Conservation (phyloP, 495 filamentous ascomycete genomes). For the Tuber umbilicatum region DNA sequence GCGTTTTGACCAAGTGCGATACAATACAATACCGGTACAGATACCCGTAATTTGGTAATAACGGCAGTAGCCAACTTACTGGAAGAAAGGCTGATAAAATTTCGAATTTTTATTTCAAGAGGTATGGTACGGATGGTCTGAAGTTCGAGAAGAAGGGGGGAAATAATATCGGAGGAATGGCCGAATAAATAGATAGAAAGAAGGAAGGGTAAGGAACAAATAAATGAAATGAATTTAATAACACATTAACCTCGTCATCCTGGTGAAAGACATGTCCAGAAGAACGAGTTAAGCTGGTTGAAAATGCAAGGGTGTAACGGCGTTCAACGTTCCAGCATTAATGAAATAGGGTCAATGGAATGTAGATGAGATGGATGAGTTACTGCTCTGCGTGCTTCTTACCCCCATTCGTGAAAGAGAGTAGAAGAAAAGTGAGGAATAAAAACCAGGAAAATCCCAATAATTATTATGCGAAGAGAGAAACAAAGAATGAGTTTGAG, state of each 20-base stretch:
- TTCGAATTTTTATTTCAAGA: not conserved
- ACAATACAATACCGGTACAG: not conserved
- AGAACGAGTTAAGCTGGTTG: not conserved
- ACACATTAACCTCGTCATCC: not conserved
- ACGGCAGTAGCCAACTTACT: not conserved
- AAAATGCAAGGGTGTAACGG: not conserved
- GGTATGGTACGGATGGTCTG: not conserved
- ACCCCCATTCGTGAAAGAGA: not conserved
- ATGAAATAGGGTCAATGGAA: not conserved
- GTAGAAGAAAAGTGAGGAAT: not conserved
- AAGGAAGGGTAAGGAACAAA: not conserved
- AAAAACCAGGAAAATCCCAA: not conserved
- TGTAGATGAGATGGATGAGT: not conserved
- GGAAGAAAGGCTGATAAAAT: not conserved
- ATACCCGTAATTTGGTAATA: not conserved
- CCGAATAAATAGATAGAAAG: not conserved
- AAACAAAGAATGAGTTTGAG: not conserved
- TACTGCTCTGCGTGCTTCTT: not conserved
- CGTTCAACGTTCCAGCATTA: not conserved
- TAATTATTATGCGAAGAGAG: not conserved
- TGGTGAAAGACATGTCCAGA: not conserved
- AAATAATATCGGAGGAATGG: not conserved
- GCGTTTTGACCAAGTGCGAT: not conserved
- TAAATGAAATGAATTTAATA: not conserved
- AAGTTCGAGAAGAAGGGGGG: not conserved